These are phyloP conservation scores for Linanthus parryae DNA, from an alignment of 148 eudicot genomes.

Conservation along the genomic window DNA sequence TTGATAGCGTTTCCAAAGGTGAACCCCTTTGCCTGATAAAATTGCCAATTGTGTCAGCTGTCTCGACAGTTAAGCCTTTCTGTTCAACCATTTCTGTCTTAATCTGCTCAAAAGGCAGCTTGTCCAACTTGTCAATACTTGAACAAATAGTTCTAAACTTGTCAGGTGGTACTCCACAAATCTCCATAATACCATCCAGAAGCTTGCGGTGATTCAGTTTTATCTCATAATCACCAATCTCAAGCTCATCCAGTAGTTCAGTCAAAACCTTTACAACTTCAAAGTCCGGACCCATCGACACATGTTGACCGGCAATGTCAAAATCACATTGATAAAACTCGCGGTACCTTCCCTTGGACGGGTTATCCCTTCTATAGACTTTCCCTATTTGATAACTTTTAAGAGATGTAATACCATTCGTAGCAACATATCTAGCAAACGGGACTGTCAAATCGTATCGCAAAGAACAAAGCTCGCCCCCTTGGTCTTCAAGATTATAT, in stretches of 20 bases:
- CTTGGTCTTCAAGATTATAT: conserved; percentile 98
- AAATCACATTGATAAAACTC: conserved; percentile 97
- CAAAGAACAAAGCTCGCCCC: conserved; percentile 87
- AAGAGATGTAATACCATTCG: conserved; percentile 71
- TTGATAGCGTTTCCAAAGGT: conserved; percentile 63
- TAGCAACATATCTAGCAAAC: conserved; percentile 81
- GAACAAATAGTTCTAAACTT: conserved; percentile 96
- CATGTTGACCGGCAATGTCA: conserved; percentile 86
- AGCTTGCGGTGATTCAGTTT: conserved; percentile 92
- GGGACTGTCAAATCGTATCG: conserved; percentile 89
- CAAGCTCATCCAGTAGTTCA: conserved; percentile 76
- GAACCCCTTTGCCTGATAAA: conserved; percentile 72
- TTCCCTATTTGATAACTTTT: conserved; percentile 91
- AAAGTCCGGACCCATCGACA: conserved; percentile 80
- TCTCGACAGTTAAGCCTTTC: conserved; percentile 72
- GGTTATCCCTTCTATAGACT: conserved; percentile 89
- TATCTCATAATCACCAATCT: conserved; percentile 87
- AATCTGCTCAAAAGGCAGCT: conserved; percentile 89
- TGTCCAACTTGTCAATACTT: conserved; percentile 97
- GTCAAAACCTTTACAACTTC: conserved; percentile 80
- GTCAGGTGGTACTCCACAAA: conserved; percentile 88
- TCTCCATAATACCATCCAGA: conserved; percentile 87
- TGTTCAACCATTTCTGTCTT: conserved; percentile 92
- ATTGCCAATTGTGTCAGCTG: conserved; percentile 73
- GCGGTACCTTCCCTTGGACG: conserved; percentile 88